phyloP scores from a whole-genome alignment of 106 monocot genomes.

The Acorus gramineus region DNA sequence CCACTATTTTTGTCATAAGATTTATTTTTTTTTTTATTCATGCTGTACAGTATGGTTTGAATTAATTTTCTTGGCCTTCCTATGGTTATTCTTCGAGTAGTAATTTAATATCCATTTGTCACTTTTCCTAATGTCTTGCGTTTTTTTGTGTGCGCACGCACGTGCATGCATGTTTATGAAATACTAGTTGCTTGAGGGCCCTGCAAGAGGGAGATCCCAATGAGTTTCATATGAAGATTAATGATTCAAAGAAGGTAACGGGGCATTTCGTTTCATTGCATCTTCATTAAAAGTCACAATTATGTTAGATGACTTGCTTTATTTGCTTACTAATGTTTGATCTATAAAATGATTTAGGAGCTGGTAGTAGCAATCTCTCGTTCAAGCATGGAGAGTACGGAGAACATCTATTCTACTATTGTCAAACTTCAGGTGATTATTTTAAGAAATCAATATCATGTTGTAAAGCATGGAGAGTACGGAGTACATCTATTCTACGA shows the following conservation, averaged over 20 bases:
- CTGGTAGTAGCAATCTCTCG: constrained; percentile 53
- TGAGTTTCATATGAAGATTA: constrained; percentile 57
- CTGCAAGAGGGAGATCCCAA: constrained; percentile 70
- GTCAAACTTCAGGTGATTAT: constrained; percentile 69
- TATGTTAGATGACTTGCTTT: not conserved
- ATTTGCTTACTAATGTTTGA: not conserved
- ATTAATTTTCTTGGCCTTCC: too few species aligned
- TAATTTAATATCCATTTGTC: not conserved
- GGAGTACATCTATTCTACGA: not conserved
- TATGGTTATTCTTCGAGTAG: too few species aligned
- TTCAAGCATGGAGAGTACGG: constrained; percentile 77
- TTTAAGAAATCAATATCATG: not conserved
- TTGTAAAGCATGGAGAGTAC: too few species aligned
- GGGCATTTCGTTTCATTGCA: not conserved
- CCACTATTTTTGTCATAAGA: too few species aligned
- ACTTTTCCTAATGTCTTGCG: not conserved
- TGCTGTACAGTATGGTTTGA: too few species aligned
- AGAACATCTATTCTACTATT: constrained; percentile 68
- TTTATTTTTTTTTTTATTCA: too few species aligned
- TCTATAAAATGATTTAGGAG: constrained; percentile 31
- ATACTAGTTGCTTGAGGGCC: constrained; percentile 84
- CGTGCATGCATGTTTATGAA: too few species aligned
- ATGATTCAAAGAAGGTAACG: constrained; percentile 57
- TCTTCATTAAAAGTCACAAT: not conserved
- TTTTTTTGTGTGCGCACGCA: not conserved